Evolutionary conservation across 106 monocot species (phyloP), one percentile per base, ranked within the genome.

Genomic region (Platanthera zijinensis): DNA sequence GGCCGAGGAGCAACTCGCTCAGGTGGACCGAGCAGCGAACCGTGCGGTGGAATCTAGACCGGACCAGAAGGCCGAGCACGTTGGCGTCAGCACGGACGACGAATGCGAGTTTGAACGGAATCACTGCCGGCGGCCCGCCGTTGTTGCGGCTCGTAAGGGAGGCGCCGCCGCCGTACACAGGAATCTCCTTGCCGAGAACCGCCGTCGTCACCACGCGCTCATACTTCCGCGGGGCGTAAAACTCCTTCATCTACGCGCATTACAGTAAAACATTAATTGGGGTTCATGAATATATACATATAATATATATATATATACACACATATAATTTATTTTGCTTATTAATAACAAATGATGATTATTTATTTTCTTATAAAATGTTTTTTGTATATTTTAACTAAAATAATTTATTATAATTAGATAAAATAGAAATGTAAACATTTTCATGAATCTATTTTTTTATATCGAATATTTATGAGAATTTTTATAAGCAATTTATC

Each of bases 111-210:
- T 72, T 84, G 19, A 93, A 22, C 6, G 87, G 90, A 52, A 93
- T 80, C 67, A 80, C 84, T 0, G 87, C 85, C 30, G 89, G 52
- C 5, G 76, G 57, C 5, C 74, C 83, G 53, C 79, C 90, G 62
- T 78, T 87, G 62, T 85, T 84, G 13, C 77, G 67, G 86, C 92
- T 89, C 10, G 61, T 80, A 22, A 95, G 80, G 6, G 30, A 59
- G 46, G 86, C 57, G 1, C 97, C 97, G 7, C 89, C 97, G 32
- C 97, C 97, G 84, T 99, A 99, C 30, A 99, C 74, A 7, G 97
- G 92, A 1, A 99, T 77, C 77, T 87, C 72, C 30, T 66, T 57
- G 2, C 89, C 94, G 5, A 15, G 70, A 52, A 99, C 84, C 39
- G 53, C 54, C 47, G 80, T 77, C 56, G 76, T 79, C 78, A 87